Evolutionary conservation across 78 protist genomes (phyloP).

Genomic region (Dictyostelium capitatum): DNA sequence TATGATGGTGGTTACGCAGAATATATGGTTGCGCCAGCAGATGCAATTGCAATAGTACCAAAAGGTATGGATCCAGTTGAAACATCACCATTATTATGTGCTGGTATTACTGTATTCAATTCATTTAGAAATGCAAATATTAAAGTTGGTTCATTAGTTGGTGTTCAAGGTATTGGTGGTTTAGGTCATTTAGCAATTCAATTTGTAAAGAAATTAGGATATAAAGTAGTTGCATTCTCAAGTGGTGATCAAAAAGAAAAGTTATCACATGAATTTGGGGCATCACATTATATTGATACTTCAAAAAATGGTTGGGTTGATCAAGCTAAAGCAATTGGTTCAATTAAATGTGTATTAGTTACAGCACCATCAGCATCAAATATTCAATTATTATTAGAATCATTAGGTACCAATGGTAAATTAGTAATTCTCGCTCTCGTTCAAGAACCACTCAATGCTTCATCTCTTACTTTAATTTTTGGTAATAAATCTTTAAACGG

Average conservation of each 20-base stretch:
- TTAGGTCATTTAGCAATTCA: constrained; percentile 88
- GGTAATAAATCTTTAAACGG: constrained; percentile 29
- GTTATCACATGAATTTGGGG: constrained; percentile 51
- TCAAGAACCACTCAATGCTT: background rate
- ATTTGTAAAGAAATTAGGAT: constrained; percentile 74
- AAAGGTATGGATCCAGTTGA: constrained; percentile 10
- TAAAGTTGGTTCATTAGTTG: constrained; percentile 60
- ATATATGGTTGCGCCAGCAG: constrained; percentile 42
- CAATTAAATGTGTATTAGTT: background rate
- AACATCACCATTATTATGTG: constrained; percentile 84
- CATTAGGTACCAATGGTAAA: constrained; percentile 22
- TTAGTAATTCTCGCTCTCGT: background rate
- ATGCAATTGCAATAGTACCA: constrained; percentile 46
- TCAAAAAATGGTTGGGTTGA: constrained; percentile 34
- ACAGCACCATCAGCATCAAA: constrained; percentile 20
- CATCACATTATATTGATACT: constrained; percentile 46
- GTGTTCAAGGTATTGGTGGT: constrained; percentile 84
- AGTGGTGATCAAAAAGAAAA: background rate
- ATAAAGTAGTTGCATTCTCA: constrained; percentile 52
- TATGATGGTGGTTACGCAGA: constrained; percentile 81
- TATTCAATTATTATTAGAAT: background rate
- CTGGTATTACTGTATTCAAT: constrained; percentile 84
- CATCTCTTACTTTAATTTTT: background rate
- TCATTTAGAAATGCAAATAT: constrained; percentile 35
- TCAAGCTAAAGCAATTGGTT: background rate